Evolutionary conservation across 2,329 filamentous ascomycete species (phyloP), one percentile per base, ranked within the genome.

Genomic region (Pestalotiopsis sp.): DNA sequence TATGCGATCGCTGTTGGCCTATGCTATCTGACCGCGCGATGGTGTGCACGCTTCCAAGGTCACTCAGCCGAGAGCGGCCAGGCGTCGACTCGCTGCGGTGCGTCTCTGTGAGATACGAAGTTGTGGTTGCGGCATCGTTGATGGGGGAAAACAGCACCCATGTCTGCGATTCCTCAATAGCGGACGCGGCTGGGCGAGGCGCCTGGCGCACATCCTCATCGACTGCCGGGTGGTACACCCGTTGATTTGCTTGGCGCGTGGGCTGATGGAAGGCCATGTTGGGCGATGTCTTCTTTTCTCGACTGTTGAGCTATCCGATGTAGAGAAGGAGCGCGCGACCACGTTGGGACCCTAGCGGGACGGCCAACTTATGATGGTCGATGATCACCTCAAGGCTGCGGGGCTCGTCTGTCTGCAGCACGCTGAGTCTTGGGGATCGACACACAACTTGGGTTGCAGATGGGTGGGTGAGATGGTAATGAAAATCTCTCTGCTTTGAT

Each of bases 121-220:
- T 86, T 22, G 92, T 91, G 3, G 85, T 87, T 60, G 81, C 81
- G 40, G 84, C 82, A 68, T 85, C 86, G 70, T 90, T 89, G 9
- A 86, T 85, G 1, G 93, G 93, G 7, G 94, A 93, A 83, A 99
- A 99, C 71, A 99, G 89, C 66, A 98, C 92, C 96, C 96, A 99
- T 87, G 97, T 95, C 79, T 96, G 92, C 13, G 93, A 91, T 71
- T 94, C 91, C 69, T 92, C 89, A 68, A 89, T 81, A 57, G 75
- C 74, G 62, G 80, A 79, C 44, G 78, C 71, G 68, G 72, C 67
- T 67, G 73, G 75, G 71, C 74, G 75, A 68, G 77, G 77, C 64
- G 73, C 71, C 62, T 74, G 70, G 26, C 80, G 78, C 38, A 80
- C 75, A 44, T 83, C 81, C 17, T 81, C 80, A 22, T 77, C 77